Conservation (phyloP, 495 filamentous ascomycete genomes). For the Lophiotrema nucula region DNA sequence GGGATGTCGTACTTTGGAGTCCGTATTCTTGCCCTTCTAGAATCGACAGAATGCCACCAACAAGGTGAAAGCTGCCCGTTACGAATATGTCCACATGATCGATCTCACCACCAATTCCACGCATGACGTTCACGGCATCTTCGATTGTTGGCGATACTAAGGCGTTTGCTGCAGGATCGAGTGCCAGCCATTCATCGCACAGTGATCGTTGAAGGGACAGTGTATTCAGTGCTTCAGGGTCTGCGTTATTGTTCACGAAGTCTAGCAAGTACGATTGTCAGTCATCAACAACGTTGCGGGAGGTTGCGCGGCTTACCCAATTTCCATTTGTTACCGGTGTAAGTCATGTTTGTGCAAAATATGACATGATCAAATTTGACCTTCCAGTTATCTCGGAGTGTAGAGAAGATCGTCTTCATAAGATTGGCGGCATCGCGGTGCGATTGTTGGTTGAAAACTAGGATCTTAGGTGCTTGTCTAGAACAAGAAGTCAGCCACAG, state of each 20-base stretch:
- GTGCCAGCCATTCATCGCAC: neutral
- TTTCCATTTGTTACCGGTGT: neutral
- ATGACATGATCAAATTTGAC: neutral
- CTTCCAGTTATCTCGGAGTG: neutral
- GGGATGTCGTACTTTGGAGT: neutral
- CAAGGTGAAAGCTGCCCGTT: neutral
- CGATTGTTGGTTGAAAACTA: constrained; percentile 1
- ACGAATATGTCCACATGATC: neutral
- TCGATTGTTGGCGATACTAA: neutral
- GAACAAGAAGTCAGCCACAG: neutral
- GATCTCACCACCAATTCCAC: neutral
- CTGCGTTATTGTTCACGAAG: neutral
- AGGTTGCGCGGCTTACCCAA: too few relatives aligned
- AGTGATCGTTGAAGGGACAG: neutral
- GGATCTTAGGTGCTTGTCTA: neutral
- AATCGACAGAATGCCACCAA: neutral
- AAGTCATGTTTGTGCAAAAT: neutral
- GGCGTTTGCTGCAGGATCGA: neutral
- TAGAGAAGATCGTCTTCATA: neutral
- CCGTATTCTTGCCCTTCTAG: neutral
- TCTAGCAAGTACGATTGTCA: neutral
- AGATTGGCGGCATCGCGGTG: neutral
- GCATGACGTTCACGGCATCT: neutral
- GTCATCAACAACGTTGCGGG: too few relatives aligned
- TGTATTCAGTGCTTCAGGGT: neutral